Conservation (phyloP, 371 early-diverging fungal species). For the Mucor circinelloides region DNA sequence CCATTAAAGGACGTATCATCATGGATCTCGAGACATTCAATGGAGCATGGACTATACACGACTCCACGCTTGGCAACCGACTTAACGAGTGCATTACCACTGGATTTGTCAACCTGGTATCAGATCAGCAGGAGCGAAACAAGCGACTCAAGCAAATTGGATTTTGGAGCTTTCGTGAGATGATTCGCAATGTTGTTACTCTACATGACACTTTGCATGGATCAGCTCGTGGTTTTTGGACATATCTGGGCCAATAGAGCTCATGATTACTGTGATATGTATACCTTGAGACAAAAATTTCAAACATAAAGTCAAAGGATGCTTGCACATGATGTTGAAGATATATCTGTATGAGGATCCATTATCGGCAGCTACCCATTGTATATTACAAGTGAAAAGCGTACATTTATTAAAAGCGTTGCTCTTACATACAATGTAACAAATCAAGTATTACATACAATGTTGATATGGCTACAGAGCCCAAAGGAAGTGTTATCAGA, state of each 20-base stretch:
- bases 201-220: slow-evolving; percentile 83
- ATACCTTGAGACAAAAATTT: no score
- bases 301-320: background rate
- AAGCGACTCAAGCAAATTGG: slow-evolving; percentile 85
- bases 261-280: background rate
- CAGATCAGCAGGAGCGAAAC: slow-evolving; percentile 83
- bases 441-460: no score
- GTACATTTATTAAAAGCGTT: no score
- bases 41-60: slow-evolving; percentile 90
- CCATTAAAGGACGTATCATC: slow-evolving; percentile 80
- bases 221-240: slow-evolving; percentile 71
- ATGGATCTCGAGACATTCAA: slow-evolving; percentile 84
- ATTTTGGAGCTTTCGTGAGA: slow-evolving; percentile 80
- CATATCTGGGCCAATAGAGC: slow-evolving; percentile 51
- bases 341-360: no score
- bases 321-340: background rate
- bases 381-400: no score
- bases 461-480: no score
- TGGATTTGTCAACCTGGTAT: slow-evolving; percentile 73
- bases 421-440: no score
- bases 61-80: slow-evolving; percentile 73
- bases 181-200: slow-evolving; percentile 70
- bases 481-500: no score
- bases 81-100: slow-evolving; percentile 81
- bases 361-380: no score